Percentiles rank a stretch among this genome's conserved stretches.
Evolutionary conservation across 306 rosid genomes (phyloP).

Genomic region (Cucurbita argyrosperma): DNA sequence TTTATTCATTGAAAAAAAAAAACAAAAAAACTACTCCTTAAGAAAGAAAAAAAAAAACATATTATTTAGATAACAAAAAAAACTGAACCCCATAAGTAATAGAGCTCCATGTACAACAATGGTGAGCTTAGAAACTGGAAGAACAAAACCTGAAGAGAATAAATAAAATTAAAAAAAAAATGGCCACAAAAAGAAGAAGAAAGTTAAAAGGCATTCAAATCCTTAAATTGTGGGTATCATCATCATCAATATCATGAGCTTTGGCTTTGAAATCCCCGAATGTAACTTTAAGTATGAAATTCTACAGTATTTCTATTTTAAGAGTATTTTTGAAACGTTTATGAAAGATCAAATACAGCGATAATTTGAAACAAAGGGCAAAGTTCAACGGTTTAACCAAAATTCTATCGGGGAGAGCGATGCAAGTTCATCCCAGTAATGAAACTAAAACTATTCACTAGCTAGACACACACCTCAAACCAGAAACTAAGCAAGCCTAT

Average conservation of each 20-base stretch:
- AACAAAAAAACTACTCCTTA: background rate
- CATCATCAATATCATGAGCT: background rate
- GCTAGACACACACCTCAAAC: background rate
- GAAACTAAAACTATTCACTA: background rate
- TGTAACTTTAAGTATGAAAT: too few species aligned
- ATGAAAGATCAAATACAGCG: too few species aligned
- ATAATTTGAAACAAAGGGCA: background rate
- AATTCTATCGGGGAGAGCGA: background rate
- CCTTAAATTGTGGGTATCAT: background rate
- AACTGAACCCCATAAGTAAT: background rate
- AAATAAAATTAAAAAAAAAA: background rate
- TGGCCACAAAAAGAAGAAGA: background rate
- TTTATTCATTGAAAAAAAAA: too few species aligned
- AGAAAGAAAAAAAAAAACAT: background rate
- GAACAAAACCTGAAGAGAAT: background rate
- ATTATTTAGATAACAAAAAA: background rate
- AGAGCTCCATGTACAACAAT: background rate
- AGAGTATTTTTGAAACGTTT: too few species aligned
- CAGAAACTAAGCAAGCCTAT: background rate
- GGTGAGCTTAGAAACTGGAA: background rate
- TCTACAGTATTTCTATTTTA: too few species aligned
- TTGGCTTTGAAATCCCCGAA: slow-evolving; percentile 22
- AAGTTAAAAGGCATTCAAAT: background rate
- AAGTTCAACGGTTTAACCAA: too few species aligned
- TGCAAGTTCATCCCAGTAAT: background rate